phyloP scores from a whole-genome alignment of 108 stramenopile species.

The Nitzschia sp. region DNA sequence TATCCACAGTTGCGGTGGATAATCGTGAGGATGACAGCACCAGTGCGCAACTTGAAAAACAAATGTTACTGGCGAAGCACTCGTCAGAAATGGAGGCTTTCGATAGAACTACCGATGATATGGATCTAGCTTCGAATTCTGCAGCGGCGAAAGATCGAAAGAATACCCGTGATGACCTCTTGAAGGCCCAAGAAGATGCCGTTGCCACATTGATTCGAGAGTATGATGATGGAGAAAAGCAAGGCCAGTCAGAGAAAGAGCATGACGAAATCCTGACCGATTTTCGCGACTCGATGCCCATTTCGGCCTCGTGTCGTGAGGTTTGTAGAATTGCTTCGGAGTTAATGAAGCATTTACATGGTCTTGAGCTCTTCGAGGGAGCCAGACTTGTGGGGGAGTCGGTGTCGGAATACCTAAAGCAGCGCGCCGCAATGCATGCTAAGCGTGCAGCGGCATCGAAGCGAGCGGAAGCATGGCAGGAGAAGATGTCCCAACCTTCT shows the following conservation, averaged over 20 bases:
- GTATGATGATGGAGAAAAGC: constrained; percentile 6
- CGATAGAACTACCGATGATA: constrained; percentile 57
- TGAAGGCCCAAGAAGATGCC: constrained; percentile 23
- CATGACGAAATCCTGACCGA: not conserved
- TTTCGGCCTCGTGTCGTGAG: constrained; percentile 66
- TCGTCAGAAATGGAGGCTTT: constrained; percentile 49
- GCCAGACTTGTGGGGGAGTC: constrained; percentile 65
- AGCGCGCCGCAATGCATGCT: constrained; percentile 45
- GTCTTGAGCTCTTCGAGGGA: constrained; percentile 52
- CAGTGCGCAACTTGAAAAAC: constrained; percentile 22
- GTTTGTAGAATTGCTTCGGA: constrained; percentile 68
- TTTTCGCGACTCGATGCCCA: constrained; percentile 33
- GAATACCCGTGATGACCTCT: constrained; percentile 12
- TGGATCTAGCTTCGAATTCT: constrained; percentile 33
- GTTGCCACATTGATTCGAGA: constrained; percentile 17
- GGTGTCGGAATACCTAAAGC: constrained; percentile 65
- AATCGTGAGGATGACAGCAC: not conserved
- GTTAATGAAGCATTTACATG: constrained; percentile 68
- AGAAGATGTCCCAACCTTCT: constrained; percentile 25
- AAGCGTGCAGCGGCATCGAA: constrained; percentile 9
- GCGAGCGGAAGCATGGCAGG: constrained; percentile 29
- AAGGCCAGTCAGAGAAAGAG: not conserved
- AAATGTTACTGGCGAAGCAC: constrained; percentile 26
- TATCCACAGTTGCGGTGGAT: not conserved
- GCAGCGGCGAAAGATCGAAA: constrained; percentile 24